phyloP scores from a whole-genome alignment of 306 rosid genomes.

The Herpetospermum pedunculosum region DNA sequence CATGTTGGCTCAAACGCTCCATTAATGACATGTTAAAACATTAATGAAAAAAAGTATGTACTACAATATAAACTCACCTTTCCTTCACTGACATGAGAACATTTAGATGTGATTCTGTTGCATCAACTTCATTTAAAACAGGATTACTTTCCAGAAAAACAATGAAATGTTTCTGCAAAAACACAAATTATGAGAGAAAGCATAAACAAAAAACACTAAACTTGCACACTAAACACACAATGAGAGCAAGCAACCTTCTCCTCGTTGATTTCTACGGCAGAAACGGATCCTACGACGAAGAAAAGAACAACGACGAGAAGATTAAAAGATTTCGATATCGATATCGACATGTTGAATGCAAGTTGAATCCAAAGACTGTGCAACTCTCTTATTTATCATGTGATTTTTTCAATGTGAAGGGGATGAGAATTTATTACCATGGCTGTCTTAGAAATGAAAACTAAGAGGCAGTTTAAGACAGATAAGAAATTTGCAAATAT shows the following conservation, averaged over 20 bases:
- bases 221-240: too few relatives aligned
- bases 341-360: neutral
- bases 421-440: too few relatives aligned
- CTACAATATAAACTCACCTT: constrained; percentile 62
- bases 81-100: constrained; percentile 50
- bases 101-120: constrained; percentile 31
- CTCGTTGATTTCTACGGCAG: neutral
- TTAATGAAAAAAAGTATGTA: too few relatives aligned
- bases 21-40: too few relatives aligned
- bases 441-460: too few relatives aligned
- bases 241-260: neutral
- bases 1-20: too few relatives aligned
- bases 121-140: constrained; percentile 15
- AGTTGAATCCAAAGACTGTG: too few relatives aligned
- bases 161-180: constrained; percentile 50
- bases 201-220: too few relatives aligned
- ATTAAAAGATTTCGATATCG: neutral
- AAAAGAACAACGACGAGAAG: neutral
- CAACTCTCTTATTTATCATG: too few relatives aligned
- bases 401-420: too few relatives aligned
- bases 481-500: too few relatives aligned
- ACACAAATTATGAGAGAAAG: neutral
- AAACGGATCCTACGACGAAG: neutral
- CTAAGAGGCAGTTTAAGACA: too few relatives aligned
- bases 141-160: constrained; percentile 37